These are phyloP conservation scores for Aspergillus texensis DNA, from an alignment of 2,329 filamentous ascomycete species.

Conservation along the genomic window DNA sequence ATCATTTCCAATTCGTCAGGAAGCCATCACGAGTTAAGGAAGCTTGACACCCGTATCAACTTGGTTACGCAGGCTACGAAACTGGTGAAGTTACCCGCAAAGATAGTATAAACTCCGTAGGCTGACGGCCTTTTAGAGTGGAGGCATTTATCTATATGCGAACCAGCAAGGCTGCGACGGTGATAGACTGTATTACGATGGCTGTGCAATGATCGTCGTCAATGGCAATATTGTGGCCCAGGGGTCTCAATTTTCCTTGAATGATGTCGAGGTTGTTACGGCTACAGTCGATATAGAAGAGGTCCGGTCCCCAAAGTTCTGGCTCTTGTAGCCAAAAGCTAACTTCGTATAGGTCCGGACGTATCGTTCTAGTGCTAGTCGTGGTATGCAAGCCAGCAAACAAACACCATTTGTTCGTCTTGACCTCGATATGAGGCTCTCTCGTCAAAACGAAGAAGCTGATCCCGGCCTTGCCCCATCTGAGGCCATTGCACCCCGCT, in stretches of 20 bases:
- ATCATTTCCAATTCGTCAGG: constrained; percentile 72
- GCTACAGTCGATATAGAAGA: constrained; percentile 73
- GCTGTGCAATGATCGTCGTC: constrained; percentile 64
- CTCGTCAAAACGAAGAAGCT: constrained; percentile 40
- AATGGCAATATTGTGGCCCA: constrained; percentile 67
- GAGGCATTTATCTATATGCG: constrained; percentile 59
- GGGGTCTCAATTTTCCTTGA: constrained; percentile 66
- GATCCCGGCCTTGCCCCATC: constrained; percentile 52
- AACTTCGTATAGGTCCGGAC: constrained; percentile 35
- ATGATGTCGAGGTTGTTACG: constrained; percentile 66
- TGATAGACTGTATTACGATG: constrained; percentile 65
- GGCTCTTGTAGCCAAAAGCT: background rate
- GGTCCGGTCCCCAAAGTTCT: constrained; percentile 52
- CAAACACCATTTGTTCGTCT: constrained; percentile 39
- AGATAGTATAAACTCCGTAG: background rate
- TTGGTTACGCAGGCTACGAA: constrained; percentile 68
- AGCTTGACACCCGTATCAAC: constrained; percentile 65
- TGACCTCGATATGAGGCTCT: constrained; percentile 40
- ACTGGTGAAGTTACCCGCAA: constrained; percentile 17
- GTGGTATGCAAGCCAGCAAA: constrained; percentile 38
- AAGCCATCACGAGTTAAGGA: constrained; percentile 68
- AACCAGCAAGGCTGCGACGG: constrained; percentile 65
- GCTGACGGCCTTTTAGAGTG: constrained; percentile 35
- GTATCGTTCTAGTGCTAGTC: constrained; percentile 33
- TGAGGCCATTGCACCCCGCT: constrained; percentile 50